phyloP scores from a whole-genome alignment of 2,329 filamentous ascomycete genomes.

The Elsinoe australis region DNA sequence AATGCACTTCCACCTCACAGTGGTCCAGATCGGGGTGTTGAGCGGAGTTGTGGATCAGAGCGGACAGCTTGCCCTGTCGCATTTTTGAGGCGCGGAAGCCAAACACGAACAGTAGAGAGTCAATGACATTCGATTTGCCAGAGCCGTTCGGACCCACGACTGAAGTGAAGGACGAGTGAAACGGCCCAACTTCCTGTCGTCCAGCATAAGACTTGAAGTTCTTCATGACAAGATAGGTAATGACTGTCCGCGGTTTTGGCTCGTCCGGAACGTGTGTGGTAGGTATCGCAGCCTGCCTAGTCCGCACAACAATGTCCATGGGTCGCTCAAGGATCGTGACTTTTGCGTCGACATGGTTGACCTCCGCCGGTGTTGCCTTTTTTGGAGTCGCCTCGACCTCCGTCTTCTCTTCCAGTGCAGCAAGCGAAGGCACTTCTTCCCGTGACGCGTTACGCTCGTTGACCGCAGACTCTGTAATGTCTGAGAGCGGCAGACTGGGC shows the following conservation, averaged over 20 bases:
- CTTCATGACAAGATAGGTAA: conserved; percentile 81
- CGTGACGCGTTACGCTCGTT: conserved; percentile 45
- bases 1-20: conserved; percentile 95
- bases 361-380: conserved; percentile 23
- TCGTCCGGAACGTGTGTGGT: conserved; percentile 64
- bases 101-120: conserved; percentile 96
- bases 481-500: conserved; percentile 56
- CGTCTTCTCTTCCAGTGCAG: conserved; percentile 24
- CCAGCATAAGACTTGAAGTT: conserved; percentile 99
- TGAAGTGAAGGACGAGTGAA: conserved; percentile 94
- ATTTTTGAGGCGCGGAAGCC: conserved; percentile 98
- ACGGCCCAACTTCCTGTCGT: conserved; percentile 87
- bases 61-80: conserved; percentile 96
- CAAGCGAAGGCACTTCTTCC: conserved; percentile 20
- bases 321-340: conserved; percentile 76
- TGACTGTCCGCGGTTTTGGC: conserved; percentile 81
- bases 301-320: conserved; percentile 89
- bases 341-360: conserved; percentile 67
- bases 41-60: conserved; percentile 93
- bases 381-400: conserved; percentile 34
- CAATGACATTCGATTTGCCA: conserved; percentile 97
- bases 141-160: conserved; percentile 97
- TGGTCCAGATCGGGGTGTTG: conserved; percentile 74
- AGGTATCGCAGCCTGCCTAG: conserved; percentile 57
- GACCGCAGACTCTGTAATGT: conserved; percentile 61